Evolutionary conservation across 371 early-diverging fungal species (phyloP).

Genomic region (Lichtheimia ornata): DNA sequence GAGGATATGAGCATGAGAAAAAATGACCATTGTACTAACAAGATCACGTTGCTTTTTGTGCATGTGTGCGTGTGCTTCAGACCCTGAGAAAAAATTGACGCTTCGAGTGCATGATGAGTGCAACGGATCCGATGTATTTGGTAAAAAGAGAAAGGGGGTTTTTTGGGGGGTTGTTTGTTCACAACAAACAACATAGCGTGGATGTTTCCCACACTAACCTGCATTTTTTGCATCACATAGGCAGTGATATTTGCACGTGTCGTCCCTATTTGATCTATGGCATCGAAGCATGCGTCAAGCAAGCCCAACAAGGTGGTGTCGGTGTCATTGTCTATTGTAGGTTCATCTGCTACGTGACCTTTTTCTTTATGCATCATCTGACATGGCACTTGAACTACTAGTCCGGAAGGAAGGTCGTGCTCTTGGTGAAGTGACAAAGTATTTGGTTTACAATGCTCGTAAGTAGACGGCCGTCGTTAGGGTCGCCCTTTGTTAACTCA

Average conservation of each 20-base stretch:
- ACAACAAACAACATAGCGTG: neutral
- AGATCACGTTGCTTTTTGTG: neutral
- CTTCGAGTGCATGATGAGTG: conserved; percentile 93
- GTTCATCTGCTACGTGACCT: conserved; percentile 15
- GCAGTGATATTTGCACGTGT: conserved; percentile 90
- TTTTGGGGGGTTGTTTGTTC: neutral
- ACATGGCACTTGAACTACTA: conserved; percentile 13
- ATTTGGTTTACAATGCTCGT: conserved; percentile 94
- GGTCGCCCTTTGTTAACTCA: neutral
- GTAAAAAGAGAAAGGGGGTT: conserved; percentile 27
- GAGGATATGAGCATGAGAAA: no score
- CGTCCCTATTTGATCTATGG: conserved; percentile 94
- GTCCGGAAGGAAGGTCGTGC: conserved; percentile 95
- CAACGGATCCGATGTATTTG: conserved; percentile 95
- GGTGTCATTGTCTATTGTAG: conserved; percentile 93
- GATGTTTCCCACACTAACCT: neutral
- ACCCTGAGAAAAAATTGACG: conserved; percentile 83
- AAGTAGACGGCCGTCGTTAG: conserved; percentile 31
- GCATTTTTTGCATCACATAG: conserved; percentile 23
- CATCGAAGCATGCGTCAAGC: conserved; percentile 87
- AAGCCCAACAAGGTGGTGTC: conserved; percentile 92
- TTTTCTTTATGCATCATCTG: conserved; percentile 9
- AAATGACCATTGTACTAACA: no score
- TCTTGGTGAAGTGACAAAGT: conserved; percentile 95
- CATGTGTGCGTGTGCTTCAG: conserved; percentile 23